A percentile compares a stretch with the other conserved stretches of the same genome.
phyloP scores from a whole-genome alignment of 352 stramenopile species.

The Plasmopara halstedii region DNA sequence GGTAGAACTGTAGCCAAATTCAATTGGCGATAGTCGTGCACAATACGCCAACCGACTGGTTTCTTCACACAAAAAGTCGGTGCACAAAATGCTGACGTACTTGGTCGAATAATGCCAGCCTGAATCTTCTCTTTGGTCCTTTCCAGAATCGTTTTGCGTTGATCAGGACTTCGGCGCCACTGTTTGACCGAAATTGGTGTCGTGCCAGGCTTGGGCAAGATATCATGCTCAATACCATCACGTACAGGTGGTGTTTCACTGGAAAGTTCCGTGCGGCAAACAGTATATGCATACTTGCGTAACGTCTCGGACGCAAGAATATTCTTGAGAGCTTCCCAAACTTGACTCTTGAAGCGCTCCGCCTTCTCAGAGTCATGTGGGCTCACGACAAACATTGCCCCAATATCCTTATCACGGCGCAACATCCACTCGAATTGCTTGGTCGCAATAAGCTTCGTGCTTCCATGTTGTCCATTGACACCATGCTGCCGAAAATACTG shows the following conservation, averaged over 20 bases:
- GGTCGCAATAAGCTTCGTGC: not conserved
- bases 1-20: not conserved
- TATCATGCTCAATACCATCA: not conserved
- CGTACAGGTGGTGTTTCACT: not conserved
- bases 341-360: not conserved
- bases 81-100: not conserved
- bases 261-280: not conserved
- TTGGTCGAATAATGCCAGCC: not conserved
- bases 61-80: not conserved
- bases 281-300: not conserved
- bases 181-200: not conserved
- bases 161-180: constrained; percentile 1
- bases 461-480: not conserved
- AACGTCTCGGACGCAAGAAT: not conserved
- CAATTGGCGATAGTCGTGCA: constrained; percentile 3
- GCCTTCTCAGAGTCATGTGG: not conserved
- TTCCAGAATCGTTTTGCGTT: not conserved
- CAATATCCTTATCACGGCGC: not conserved
- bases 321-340: not conserved
- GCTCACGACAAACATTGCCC: not conserved
- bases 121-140: not conserved
- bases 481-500: not conserved
- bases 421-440: not conserved
- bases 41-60: not conserved
- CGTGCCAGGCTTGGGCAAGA: not conserved